Evolutionary conservation across 768 basidiomycete species (phyloP), one percentile per base, ranked within the genome.

Genomic region (Auriscalpium orientale): DNA sequence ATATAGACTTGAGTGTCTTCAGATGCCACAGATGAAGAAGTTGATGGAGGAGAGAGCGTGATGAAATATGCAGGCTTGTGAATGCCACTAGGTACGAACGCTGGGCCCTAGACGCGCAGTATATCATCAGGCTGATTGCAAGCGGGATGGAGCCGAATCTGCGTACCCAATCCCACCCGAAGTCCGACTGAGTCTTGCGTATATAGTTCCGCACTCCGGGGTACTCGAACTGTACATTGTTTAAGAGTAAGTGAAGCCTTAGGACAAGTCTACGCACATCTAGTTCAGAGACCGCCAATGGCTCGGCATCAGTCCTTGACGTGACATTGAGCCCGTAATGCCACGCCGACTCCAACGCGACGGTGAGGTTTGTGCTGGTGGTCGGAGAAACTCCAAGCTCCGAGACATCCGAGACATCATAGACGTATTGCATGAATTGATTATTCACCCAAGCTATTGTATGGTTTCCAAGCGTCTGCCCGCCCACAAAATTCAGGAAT

Each of bases 91-190:
- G 82, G 81, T 2, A 81, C 74, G 58, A 82, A 82, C 0, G 79
- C 82, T 40, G 79, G 81, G 15, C 76, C 79, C 80, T 80, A n/a
- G 47, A 43, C 40, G n/a, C 12, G n/a, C 40, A 43, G n/a, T 12
- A 7, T 43, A 43, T n/a, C n/a, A 43, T 13, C n/a, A 18, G n/a
- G 40, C n/a, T 18, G n/a, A 43, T 7, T 12, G 40, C 40, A 43
- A 12, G 40, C 40, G 13, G n/a, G 13, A 5, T 43, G 7, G 7
- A 12, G 12, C 12, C 12, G 12, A 13, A 13, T 43, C n/a, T 43
- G 55, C 65, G 22, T 56, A 81, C 78, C 81, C 80, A 83, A 65
- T 83, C 81, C 80, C 81, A 84, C 1, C 82, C 81, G 56, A 81
- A 83, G 62, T 84, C 81, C 4, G 74, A 76, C 35, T 75, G 69